These are phyloP conservation scores for Peterozyma xylosa DNA, from an alignment of 805 yeast genomes.

Conservation along the genomic window DNA sequence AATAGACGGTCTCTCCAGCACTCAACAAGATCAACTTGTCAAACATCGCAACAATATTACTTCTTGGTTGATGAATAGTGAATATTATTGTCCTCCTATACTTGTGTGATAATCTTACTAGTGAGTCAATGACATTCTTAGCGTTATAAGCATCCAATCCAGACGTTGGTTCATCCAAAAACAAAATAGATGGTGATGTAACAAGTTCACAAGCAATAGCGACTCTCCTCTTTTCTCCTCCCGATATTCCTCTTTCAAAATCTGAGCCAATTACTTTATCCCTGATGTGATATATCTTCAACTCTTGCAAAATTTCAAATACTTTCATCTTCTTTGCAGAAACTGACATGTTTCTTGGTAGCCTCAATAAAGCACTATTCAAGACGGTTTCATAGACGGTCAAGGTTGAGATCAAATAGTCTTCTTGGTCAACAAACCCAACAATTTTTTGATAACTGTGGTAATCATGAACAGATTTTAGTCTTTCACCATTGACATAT, in stretches of 20 bases:
- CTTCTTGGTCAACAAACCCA: constrained; percentile 97
- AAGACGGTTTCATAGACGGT: constrained; percentile 95
- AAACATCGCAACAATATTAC: constrained; percentile 88
- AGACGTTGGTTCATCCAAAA: constrained; percentile 90
- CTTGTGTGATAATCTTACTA: constrained; percentile 71
- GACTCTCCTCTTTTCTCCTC: constrained; percentile 88
- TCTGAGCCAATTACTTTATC: constrained; percentile 87
- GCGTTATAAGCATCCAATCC: constrained; percentile 96
- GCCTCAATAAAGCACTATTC: constrained; percentile 81
- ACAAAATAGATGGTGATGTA: constrained; percentile 76
- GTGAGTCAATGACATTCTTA: constrained; percentile 77
- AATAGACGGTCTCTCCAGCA: constrained; percentile 78
- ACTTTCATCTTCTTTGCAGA: constrained; percentile 73
- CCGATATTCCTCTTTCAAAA: constrained; percentile 85
- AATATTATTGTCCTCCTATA: constrained; percentile 84
- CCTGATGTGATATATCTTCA: constrained; percentile 74
- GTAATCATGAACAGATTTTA: constrained; percentile 18
- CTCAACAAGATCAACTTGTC: constrained; percentile 77
- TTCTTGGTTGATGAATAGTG: constrained; percentile 95
- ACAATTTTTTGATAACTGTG: constrained; percentile 55
- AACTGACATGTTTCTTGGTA: constrained; percentile 75
- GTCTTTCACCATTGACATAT: constrained; percentile 62
- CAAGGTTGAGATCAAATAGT: constrained; percentile 79
- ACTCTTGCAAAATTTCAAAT: constrained; percentile 74
- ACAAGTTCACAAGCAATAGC: constrained; percentile 92